These are phyloP conservation scores for Komagataella pseudopastoris DNA, from an alignment of 805 yeast genomes.

Conservation along the genomic window DNA sequence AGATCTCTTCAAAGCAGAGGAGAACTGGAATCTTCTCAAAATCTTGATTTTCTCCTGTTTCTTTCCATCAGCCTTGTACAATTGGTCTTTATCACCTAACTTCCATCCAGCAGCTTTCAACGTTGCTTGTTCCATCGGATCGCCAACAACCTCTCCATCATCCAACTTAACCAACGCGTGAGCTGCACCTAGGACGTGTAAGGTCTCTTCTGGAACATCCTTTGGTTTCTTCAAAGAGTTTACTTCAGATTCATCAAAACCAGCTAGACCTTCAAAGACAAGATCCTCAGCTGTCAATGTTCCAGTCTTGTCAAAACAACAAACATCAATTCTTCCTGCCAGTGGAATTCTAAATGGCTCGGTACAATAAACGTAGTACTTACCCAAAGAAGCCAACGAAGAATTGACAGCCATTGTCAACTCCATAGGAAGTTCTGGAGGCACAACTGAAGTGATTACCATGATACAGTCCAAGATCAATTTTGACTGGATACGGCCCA, in stretches of 20 bases:
- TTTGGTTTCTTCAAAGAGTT: slow-evolving; percentile 38
- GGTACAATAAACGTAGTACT: slow-evolving; percentile 86
- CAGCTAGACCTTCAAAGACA: slow-evolving; percentile 93
- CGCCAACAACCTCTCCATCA: slow-evolving; percentile 97
- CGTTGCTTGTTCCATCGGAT: slow-evolving; percentile 98
- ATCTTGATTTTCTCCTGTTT: slow-evolving; percentile 43
- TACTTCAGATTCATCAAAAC: slow-evolving; percentile 40
- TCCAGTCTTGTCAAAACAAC: slow-evolving; percentile 98
- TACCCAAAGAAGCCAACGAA: slow-evolving; percentile 77
- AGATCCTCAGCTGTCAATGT: slow-evolving; percentile 95
- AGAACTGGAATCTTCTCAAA: slow-evolving; percentile 90
- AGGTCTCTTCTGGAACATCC: slow-evolving; percentile 59
- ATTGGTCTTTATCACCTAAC: slow-evolving; percentile 64
- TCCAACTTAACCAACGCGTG: slow-evolving; percentile 91
- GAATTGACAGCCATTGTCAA: slow-evolving; percentile 95
- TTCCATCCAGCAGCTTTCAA: slow-evolving; percentile 78
- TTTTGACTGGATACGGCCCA: slow-evolving; percentile 93
- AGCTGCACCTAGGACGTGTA: slow-evolving; percentile 78
- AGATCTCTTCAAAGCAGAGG: slow-evolving; percentile 91
- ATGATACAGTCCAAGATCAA: slow-evolving; percentile 90
- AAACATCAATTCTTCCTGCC: slow-evolving; percentile 96
- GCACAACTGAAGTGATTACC: slow-evolving; percentile 94
- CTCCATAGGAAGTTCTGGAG: slow-evolving; percentile 99
- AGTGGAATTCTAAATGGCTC: slow-evolving; percentile 97
- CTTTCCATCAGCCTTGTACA: slow-evolving; percentile 29